Evolutionary conservation across 2,329 filamentous ascomycete genomes (phyloP), one percentile per base, ranked within the genome.

Genomic region (Calonectria leucothoes): DNA sequence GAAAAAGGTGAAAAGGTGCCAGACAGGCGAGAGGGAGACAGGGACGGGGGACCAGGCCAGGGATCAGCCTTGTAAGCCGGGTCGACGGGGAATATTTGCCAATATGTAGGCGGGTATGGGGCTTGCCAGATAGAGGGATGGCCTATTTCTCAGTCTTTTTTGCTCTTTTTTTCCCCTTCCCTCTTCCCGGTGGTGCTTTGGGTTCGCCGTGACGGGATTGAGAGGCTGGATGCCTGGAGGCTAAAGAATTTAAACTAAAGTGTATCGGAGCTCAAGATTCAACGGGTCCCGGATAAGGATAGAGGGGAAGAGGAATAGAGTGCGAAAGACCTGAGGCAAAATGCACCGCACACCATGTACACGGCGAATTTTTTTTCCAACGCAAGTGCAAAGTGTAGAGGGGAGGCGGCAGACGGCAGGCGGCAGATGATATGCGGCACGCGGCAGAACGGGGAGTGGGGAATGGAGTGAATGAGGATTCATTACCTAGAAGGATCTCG

Each of bases 11-110:
- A 51, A 69, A 59, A 31, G 33, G 52, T 37, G n/a, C 65, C 45
- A 71, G 29, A 33, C 51, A 71, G 52, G 33, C 42, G 55, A 29
- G 25, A 48, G 35, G 14, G 8, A 23, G 55, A 64, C 65, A 64
- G 45, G 57, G 66, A 63, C 23, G 66, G 55, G 64, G 69, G 45
- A 67, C 64, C 15, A 49, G 55, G 52, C 25, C 69, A 71, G 63
- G 69, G 69, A 61, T 42, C 35, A 39, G 63, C 69, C 64, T 48
- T 68, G 66, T 68, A 57, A 68, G 35, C 23, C 29, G n/a, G 20
- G 55, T 52, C 11, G 64, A 51, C 55, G 52, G 69, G 64, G 69
- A 64, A 71, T 71, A 52, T 63, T 63, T 66, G 65, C 66, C 45
- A 51, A 61, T 64, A 69, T 67, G 63, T 57, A 66, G 23, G 57